Evolutionary conservation across 2,329 filamentous ascomycete species (phyloP), one percentile per base, ranked within the genome.

Genomic region (Amphichorda felina): DNA sequence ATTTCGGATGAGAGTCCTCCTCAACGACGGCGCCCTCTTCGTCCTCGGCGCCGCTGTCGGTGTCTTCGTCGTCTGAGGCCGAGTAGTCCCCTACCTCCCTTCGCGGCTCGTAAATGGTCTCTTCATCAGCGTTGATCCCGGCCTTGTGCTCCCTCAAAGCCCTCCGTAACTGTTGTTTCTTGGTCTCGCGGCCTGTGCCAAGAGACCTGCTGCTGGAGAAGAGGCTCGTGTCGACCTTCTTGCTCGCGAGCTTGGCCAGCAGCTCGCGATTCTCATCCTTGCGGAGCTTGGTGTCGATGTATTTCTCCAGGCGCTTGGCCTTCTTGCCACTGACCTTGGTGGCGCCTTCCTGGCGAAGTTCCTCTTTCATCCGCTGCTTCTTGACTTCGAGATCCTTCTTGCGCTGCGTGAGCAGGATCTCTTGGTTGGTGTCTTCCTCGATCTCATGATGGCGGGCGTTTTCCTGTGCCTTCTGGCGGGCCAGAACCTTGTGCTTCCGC

Each of bases 251-350:
- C 53, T 91, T 88, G 51, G 83, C 82, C 47, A 96, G 68, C 21
- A 98, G 64, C 38, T 78, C 82, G 19, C 84, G 68, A 49, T 85
- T 94, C 56, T 96, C 89, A 52, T 98, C 91, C 56, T 94, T 95
- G 56, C 79, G 83, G 31, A 98, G 66, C 68, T 98, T 98, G 39
- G 73, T 91, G 49, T 96, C 88, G 44, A 80, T 77, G 51, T 79
- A 80, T 50, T 80, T 80, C 42, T 79, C 75, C 27, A 80, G 51
- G 2, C 76, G 66, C 58, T 80, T 79, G 5, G 75, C 71, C 53
- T 80, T 80, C 50, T 80, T 78, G 40, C 72, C 64, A 48, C 64
- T 77, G 51, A 78, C 63, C n/a, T n/a, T n/a, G 48, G 77, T 76
- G 30, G 53, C 47, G 2, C 65, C 68, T 35, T 71, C 61, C 17